Conservation (phyloP, 352 stramenopile genomes). For the Pythium coloratum region DNA sequence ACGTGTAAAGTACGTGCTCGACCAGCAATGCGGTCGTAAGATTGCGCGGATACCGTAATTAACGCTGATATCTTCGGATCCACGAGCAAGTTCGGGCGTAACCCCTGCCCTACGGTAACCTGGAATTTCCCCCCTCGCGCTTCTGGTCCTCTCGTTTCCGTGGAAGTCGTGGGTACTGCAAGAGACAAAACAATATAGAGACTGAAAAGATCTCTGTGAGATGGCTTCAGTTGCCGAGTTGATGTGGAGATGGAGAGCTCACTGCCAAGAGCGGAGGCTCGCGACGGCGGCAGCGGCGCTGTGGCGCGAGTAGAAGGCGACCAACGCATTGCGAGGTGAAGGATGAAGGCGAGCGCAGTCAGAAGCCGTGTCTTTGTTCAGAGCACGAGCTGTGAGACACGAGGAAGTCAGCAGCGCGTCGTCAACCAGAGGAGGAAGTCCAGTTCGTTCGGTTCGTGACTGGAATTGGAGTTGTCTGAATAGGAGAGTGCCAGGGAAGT, state of each 20-base stretch:
- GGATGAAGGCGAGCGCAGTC: no score
- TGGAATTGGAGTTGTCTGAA: no score
- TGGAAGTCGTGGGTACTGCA: neutral
- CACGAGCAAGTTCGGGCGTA: neutral
- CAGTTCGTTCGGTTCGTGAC: no score
- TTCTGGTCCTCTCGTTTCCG: slow-evolving; percentile 19
- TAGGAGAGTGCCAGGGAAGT: no score
- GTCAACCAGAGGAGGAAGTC: no score
- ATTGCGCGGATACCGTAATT: neutral
- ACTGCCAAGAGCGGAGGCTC: no score
- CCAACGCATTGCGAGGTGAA: no score
- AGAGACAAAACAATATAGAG: neutral
- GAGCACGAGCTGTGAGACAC: no score
- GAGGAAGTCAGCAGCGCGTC: no score
- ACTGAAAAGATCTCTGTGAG: slow-evolving; percentile 3
- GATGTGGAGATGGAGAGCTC: neutral
- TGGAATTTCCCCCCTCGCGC: slow-evolving; percentile 1
- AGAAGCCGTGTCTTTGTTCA: no score
- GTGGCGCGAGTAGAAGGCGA: neutral
- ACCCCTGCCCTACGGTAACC: slow-evolving; percentile 2
- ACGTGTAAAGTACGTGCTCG: slow-evolving; percentile 4
- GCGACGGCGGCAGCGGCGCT: neutral
- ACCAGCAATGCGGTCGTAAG: neutral
- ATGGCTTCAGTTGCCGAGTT: slow-evolving; percentile 9
- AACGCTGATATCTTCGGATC: slow-evolving; percentile 15